Conservation (phyloP, 305 asterid species). For the Fraxinus greggii region DNA sequence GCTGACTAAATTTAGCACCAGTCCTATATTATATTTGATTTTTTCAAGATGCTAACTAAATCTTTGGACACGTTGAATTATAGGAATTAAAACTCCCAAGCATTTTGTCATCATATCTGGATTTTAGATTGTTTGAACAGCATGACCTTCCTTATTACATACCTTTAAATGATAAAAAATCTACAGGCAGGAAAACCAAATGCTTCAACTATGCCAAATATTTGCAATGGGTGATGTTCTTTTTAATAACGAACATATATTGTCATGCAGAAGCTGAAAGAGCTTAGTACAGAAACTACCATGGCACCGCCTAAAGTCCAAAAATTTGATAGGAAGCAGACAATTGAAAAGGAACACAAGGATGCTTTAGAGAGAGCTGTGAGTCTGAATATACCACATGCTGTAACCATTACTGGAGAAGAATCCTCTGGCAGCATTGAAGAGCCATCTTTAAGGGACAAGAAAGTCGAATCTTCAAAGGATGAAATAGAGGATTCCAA, state of each 20-base stretch:
- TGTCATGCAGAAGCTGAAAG: conserved; percentile 53
- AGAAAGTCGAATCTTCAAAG: conserved; percentile 26
- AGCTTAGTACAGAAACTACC: conserved; percentile 35
- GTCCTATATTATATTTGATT: not conserved
- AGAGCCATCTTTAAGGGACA: conserved; percentile 26
- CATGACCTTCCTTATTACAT: not conserved
- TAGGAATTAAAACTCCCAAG: not conserved
- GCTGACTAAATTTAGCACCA: not conserved
- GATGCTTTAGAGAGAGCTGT: conserved; percentile 91
- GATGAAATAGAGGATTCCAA: conserved; percentile 22
- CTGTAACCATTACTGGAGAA: conserved; percentile 46
- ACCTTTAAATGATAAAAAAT: not conserved
- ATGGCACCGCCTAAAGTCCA: conserved; percentile 64
- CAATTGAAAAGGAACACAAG: conserved; percentile 82
- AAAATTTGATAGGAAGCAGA: conserved; percentile 56
- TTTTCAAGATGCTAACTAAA: not conserved
- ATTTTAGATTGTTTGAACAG: not conserved
- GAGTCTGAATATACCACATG: conserved; percentile 81
- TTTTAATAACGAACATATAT: not conserved
- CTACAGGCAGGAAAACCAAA: not conserved
- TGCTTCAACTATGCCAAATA: not conserved
- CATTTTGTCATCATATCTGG: not conserved
- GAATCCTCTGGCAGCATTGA: conserved; percentile 27
- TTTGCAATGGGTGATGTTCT: not conserved
- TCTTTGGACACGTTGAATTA: not conserved